phyloP scores from a whole-genome alignment of 75 land plant species.

The Sequoiadendron giganteum region DNA sequence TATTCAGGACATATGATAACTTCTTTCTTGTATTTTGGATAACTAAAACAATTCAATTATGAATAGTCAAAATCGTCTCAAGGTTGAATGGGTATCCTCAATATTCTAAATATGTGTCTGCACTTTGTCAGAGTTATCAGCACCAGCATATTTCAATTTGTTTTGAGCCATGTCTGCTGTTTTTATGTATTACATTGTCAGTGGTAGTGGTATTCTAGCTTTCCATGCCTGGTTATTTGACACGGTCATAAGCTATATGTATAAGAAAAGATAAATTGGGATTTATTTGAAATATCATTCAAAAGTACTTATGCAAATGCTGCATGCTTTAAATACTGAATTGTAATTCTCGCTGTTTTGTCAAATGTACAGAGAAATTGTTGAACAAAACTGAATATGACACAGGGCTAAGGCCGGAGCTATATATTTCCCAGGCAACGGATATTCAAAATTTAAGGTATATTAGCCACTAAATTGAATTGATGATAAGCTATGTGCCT shows the following conservation, averaged over 20 bases:
- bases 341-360: background rate
- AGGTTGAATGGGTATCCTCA: background rate
- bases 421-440: background rate
- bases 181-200: no score
- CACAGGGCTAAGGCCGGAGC: background rate
- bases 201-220: background rate
- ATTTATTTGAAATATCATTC: background rate
- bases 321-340: background rate
- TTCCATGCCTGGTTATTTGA: background rate
- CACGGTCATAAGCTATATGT: no score
- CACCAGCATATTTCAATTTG: background rate
- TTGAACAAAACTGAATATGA: background rate
- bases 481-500: background rate
- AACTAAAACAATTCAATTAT: background rate
- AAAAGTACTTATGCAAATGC: background rate
- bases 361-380: background rate
- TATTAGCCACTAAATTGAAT: background rate
- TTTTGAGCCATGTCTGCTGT: no score
- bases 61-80: background rate
- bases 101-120: no score
- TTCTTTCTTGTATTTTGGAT: background rate
- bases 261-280: background rate
- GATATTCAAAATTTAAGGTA: slow-evolving; percentile 2
- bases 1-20: background rate
- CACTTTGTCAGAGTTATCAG: background rate